A percentile compares a stretch with the other conserved stretches of the same genome.
These are phyloP conservation scores for Coprinopsis sp. DNA, from an alignment of 768 basidiomycete genomes.

Conservation along the genomic window DNA sequence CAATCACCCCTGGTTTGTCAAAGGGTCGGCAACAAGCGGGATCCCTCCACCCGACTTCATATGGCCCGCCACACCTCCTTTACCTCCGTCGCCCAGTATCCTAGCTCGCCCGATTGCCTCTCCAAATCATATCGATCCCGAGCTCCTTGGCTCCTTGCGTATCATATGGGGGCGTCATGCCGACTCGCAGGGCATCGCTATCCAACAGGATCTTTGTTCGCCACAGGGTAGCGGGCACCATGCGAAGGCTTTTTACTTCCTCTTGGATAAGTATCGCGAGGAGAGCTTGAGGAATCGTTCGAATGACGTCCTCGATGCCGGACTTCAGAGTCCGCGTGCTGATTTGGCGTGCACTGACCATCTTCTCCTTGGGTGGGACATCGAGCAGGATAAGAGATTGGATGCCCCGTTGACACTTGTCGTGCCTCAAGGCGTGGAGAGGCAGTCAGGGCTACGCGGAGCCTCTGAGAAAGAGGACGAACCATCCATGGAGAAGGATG, in stretches of 20 bases:
- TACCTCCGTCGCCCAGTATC: constrained; percentile 61
- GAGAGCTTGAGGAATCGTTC: constrained; percentile 41
- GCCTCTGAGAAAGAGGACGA: background rate
- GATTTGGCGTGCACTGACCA: constrained; percentile 22
- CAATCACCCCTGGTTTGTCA: constrained; percentile 76
- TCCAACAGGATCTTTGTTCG: constrained; percentile 63
- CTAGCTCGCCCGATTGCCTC: constrained; percentile 69
- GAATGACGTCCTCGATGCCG: constrained; percentile 38
- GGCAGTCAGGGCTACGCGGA: background rate
- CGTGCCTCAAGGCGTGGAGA: constrained; percentile 6
- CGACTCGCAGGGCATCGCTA: constrained; percentile 45
- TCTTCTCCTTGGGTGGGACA: constrained; percentile 37
- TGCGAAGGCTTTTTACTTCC: constrained; percentile 87
- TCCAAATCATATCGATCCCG: constrained; percentile 66
- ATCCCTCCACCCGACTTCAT: constrained; percentile 16
- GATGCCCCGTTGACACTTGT: constrained; percentile 19
- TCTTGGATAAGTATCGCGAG: constrained; percentile 73
- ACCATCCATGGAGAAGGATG: background rate
- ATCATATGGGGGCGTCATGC: constrained; percentile 82
- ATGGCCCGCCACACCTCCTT: constrained; percentile 30
- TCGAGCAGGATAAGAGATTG: constrained; percentile 30
- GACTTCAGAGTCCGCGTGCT: constrained; percentile 11
- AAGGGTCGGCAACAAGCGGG: constrained; percentile 36
- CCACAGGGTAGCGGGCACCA: constrained; percentile 66
- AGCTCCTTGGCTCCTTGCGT: constrained; percentile 71